Conservation (phyloP, 768 basidiomycete genomes). For the Suillus discolor region DNA sequence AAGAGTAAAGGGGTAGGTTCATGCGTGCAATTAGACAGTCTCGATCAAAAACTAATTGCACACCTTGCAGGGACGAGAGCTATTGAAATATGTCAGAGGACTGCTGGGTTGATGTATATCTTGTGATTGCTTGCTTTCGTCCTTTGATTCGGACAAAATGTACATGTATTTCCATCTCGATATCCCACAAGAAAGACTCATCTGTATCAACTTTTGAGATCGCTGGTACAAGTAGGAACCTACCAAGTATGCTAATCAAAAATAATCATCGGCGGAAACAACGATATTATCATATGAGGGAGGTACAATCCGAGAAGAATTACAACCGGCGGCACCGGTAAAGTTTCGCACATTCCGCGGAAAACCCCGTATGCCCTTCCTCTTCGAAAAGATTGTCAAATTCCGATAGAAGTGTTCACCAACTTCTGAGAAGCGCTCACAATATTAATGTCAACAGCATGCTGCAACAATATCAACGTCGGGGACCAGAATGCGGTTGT, state of each 20-base stretch:
- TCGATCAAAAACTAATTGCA: slow-evolving; percentile 16
- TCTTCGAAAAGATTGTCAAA: slow-evolving; percentile 21
- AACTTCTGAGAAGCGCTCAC: background rate
- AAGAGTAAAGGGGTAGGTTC: slow-evolving; percentile 71
- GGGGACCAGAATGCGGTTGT: slow-evolving; percentile 67
- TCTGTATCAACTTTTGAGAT: background rate
- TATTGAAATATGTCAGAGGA: slow-evolving; percentile 72
- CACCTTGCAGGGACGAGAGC: slow-evolving; percentile 59
- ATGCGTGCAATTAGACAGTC: background rate
- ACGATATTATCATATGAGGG: too few relatives aligned
- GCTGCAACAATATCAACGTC: slow-evolving; percentile 13
- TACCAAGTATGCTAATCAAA: background rate
- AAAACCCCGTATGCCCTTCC: too few relatives aligned
- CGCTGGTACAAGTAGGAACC: background rate
- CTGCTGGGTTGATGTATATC: slow-evolving; percentile 52
- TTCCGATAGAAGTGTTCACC: slow-evolving; percentile 3
- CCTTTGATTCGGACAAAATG: background rate
- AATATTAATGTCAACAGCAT: too few relatives aligned
- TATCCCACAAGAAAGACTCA: background rate
- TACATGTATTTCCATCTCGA: background rate
- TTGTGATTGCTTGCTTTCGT: background rate
- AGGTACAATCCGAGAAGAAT: too few relatives aligned
- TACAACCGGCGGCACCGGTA: too few relatives aligned
- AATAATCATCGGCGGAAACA: background rate
- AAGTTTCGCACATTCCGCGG: too few relatives aligned